Evolutionary conservation across 306 rosid genomes (phyloP).

Genomic region (Vicia villosa): DNA sequence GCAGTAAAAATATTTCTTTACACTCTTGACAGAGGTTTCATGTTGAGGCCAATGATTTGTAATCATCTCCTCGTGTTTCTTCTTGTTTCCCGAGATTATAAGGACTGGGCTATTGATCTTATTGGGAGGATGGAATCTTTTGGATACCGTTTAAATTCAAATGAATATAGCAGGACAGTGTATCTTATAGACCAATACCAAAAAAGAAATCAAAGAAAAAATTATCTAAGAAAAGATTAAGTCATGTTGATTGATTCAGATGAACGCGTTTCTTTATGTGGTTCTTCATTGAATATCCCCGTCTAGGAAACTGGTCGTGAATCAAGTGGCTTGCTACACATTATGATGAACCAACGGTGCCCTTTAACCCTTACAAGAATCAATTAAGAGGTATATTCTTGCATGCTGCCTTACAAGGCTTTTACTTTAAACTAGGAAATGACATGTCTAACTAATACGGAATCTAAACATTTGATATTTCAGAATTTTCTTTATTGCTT

Average conservation of each 20-base stretch:
- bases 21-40: conserved; percentile 57
- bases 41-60: conserved; percentile 45
- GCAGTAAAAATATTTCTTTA: conserved; percentile 65
- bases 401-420: background rate
- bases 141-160: conserved; percentile 51
- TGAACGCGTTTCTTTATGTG: conserved; percentile 5
- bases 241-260: conserved; percentile 6
- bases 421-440: conserved; percentile 15
- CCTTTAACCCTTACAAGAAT: conserved; percentile 13
- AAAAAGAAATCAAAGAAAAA: conserved; percentile 7
- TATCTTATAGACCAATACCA: background rate
- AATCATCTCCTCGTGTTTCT: conserved; percentile 48
- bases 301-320: conserved; percentile 22
- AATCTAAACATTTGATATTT: conserved; percentile 8
- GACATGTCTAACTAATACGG: background rate
- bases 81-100: conserved; percentile 45
- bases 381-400: conserved; percentile 13
- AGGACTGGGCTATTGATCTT: conserved; percentile 51
- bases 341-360: conserved; percentile 39
- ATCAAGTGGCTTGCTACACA: conserved; percentile 25
- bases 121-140: conserved; percentile 49
- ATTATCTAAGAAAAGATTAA: conserved; percentile 1
- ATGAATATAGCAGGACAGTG: conserved; percentile 42
- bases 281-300: conserved; percentile 26
- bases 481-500: conserved; percentile 25